Percentiles rank a stretch among this genome's conserved stretches.
Evolutionary conservation across 768 basidiomycete species (phyloP).

Genomic region (Psilocybe cubensis): DNA sequence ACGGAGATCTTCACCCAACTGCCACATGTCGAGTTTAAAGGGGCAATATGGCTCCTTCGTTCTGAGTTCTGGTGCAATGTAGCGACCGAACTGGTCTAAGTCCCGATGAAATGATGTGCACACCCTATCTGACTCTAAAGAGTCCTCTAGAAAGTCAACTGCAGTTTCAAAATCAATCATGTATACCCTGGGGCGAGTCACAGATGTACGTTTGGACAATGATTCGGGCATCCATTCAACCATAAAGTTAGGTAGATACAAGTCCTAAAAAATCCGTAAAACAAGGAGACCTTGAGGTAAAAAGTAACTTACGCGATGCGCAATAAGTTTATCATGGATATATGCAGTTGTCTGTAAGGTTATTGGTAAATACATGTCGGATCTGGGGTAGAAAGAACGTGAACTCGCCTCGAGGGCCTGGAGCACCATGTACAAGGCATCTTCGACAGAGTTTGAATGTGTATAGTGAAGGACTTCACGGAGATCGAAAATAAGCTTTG

Average conservation of each 20-base stretch:
- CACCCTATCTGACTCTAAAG: neutral
- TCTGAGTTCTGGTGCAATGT: constrained; percentile 1
- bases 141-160: constrained; percentile 8
- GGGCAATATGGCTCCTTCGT: constrained; percentile 7
- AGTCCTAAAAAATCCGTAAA: neutral
- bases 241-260: constrained; percentile 10
- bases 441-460: constrained; percentile 5
- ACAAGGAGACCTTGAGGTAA: neutral
- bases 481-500: neutral
- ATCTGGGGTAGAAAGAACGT: neutral
- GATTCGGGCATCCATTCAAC: constrained; percentile 12
- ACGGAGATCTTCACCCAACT: constrained; percentile 6
- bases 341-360: neutral
- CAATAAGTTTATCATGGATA: constrained; percentile 7
- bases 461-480: neutral
- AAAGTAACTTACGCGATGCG: constrained; percentile 3
- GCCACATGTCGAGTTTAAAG: constrained; percentile 17
- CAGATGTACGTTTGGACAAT: neutral
- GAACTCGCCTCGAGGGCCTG: constrained; percentile 13
- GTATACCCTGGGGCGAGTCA: constrained; percentile 13
- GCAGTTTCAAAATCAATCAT: constrained; percentile 18
- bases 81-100: neutral
- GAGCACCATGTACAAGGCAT: constrained; percentile 10
- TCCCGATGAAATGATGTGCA: neutral
- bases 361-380: neutral